Evolutionary conservation across 192 early-diverging fungal genomes (phyloP), one percentile per base, ranked within the genome.

Genomic region (Globomyces pollinis-pini): DNA sequence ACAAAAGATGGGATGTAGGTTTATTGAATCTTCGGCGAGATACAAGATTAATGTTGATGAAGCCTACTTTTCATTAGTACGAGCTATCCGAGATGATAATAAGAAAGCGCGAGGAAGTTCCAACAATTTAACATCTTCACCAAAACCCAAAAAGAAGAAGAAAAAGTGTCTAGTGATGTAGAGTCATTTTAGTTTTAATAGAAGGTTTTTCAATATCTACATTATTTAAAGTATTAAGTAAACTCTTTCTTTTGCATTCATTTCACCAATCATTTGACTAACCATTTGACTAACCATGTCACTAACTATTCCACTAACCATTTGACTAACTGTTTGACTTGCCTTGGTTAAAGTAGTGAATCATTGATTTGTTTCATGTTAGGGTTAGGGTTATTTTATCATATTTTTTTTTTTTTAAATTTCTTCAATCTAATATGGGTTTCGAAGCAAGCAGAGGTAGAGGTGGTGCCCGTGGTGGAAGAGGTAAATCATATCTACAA

Each of bases 41-140:
- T 79, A 81, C 42, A 80, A 87, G 47, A 84, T 90, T 47, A 93
- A 94, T 63, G 94, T 97, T 15, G 93, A 97, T 50, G 91, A 95
- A 56, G 81, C 87, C 0, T 97, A 92, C 67, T 89, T 84, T 65
- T 77, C 83, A 28, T 79, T 95, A 23, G 93, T 97, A n/a, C 79
- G 86, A 26, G 82, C 86, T 57, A 91, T 94, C 47, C 76, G 89
- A 24, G 58, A 72, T 18, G 65, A 70, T 28, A 72, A 67, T 38
- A 31, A 36, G 28, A 62, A 63, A 29, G 38, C 53, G 9, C 13
- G 47, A 13, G 28, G 61, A 9, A n/a, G 34, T 36, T 6, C n/a
- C 38, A 49, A 33, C 34, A 33, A 23, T 1, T 11, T 26, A 35
- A 39, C n/a, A 43, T 31, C 59, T 2, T 45, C 57, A 13, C 12